Evolutionary conservation across 306 rosid genomes (phyloP), one percentile per base, ranked within the genome.

Genomic region (barrel medic (Medicago truncatula)): DNA sequence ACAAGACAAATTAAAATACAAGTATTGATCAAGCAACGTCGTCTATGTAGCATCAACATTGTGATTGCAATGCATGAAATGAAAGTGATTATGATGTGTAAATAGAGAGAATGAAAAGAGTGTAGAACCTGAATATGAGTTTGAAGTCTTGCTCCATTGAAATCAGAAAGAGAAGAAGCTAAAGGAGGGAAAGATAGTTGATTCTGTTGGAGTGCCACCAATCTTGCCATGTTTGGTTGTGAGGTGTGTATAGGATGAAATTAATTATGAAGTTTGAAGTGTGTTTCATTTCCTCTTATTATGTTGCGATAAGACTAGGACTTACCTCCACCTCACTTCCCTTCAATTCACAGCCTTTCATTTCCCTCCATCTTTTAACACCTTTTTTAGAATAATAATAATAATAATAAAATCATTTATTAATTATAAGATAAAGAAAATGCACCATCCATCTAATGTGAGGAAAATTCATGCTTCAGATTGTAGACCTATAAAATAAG

Each of bases 121-220:
- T 17, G 70, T 75, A 54, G 76, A 63, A 93, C 98, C 97, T 94
- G 98, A 69, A 92, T 7, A 57, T 92, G 96, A 39, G 89, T 28
- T 13, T 78, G 89, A 52, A 94, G 87, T 82, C 89, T 92, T 78
- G 89, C 64, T 80, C 99, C 97, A 43, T 76, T 74, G 87, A 95
- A 90, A 69, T 89, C 97, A 52, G 97, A 92, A 67, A 89, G 83
- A 75, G 97, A 95, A 67, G 98, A 89, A 83, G 97, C 95, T 62
- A 92, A 85, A 70, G 96, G 87, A 57, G 97, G 86, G 86, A 87
- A 44, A 70, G 96, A 83, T 50, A 91, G 84, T 18, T 86, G 85
- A 36, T 85, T 88, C 74, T 87, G 91, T 76, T 89, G 97, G 20
- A 84, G 68, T 74, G 82, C 87, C 72, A 88, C 84, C 73, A 90